Evolutionary conservation across 352 stramenopile species (phyloP).

Genomic region (Pythium brassicae): DNA sequence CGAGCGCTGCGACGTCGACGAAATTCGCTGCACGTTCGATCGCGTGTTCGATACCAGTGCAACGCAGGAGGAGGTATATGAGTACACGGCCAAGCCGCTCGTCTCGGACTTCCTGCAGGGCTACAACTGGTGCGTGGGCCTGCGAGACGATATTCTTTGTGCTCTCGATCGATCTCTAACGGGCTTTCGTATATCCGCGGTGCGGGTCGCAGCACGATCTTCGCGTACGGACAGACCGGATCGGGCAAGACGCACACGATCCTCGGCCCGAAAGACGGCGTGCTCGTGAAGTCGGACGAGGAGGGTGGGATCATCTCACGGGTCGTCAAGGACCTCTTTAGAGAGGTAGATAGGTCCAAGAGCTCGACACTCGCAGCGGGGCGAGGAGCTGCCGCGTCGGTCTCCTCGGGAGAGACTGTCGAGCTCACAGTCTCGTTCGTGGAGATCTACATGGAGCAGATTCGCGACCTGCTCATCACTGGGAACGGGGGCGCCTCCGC

Average conservation of each 20-base stretch:
- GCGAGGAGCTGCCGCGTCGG: background rate
- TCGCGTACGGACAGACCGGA: constrained; percentile 48
- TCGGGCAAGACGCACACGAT: constrained; percentile 73
- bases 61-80: constrained; percentile 67
- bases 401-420: constrained; percentile 12
- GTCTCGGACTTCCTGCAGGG: constrained; percentile 64
- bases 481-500: constrained; percentile 9
- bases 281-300: constrained; percentile 48
- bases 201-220: constrained; percentile 30
- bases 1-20: constrained; percentile 65
- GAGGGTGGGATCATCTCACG: constrained; percentile 64
- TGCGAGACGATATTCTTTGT: background rate
- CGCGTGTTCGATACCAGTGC: constrained; percentile 56
- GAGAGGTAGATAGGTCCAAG: constrained; percentile 23
- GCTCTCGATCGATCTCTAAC: background rate
- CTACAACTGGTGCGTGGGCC: constrained; percentile 57
- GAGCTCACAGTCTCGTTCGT: constrained; percentile 72
- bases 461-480: constrained; percentile 58
- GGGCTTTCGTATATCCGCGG: background rate
- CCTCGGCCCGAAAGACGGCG: constrained; percentile 58
- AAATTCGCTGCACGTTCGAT: constrained; percentile 74
- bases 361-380: background rate
- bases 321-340: constrained; percentile 48
- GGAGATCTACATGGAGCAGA: constrained; percentile 89
- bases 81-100: constrained; percentile 58